Percentiles rank a stretch among this genome's conserved stretches.
These are phyloP conservation scores for Murraya koenigii DNA, from an alignment of 345 rosid species.

Conservation along the genomic window DNA sequence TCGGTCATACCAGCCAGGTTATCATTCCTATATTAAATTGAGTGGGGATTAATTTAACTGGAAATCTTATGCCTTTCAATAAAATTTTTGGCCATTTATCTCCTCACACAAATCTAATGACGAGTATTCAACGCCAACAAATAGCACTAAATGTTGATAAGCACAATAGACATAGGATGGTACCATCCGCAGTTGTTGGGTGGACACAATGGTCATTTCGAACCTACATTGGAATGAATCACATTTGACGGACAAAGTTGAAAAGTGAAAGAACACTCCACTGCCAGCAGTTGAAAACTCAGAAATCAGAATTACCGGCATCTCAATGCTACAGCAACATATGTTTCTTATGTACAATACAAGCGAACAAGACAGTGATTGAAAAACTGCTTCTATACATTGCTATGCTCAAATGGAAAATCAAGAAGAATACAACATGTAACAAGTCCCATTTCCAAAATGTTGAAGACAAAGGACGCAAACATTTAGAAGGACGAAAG, in stretches of 20 bases:
- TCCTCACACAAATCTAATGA: too few relatives aligned
- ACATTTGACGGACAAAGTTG: too few relatives aligned
- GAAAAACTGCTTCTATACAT: not conserved
- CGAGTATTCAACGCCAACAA: too few relatives aligned
- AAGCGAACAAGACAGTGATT: too few relatives aligned
- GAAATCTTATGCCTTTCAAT: too few relatives aligned
- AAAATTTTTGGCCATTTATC: too few relatives aligned
- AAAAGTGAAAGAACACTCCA: not conserved
- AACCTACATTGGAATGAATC: not conserved
- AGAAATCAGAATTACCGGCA: not conserved
- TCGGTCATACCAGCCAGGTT: too few relatives aligned
- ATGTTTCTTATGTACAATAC: not conserved
- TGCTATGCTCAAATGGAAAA: constrained; percentile 1
- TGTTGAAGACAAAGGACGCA: not conserved
- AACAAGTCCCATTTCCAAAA: not conserved
- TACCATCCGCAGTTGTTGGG: not conserved
- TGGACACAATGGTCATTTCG: not conserved
- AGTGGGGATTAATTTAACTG: too few relatives aligned
- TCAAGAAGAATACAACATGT: not conserved
- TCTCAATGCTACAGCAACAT: not conserved
- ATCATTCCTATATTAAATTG: too few relatives aligned
- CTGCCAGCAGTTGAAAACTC: not conserved
- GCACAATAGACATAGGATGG: not conserved
- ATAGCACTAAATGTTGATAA: not conserved
- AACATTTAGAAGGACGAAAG: not conserved